Evolutionary conservation across 1,139 yeast genomes (phyloP).

Genomic region (Pneumocystis oryctolagi): DNA sequence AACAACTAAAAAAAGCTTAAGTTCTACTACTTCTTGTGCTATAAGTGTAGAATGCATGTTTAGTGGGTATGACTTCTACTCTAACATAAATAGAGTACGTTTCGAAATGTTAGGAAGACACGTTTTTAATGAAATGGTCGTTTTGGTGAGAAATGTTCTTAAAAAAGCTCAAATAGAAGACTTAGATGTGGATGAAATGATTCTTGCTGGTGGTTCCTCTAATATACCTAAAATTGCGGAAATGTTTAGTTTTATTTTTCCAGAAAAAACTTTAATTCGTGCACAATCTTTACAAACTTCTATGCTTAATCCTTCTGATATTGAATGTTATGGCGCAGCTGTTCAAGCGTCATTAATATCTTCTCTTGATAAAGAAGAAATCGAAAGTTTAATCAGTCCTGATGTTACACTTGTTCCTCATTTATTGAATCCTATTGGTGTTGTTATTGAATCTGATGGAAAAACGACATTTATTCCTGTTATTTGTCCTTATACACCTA

Average conservation of each 20-base stretch:
- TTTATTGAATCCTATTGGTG: slow-evolving; percentile 68
- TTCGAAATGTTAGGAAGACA: slow-evolving; percentile 77
- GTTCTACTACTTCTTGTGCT: slow-evolving; percentile 77
- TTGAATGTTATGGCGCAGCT: slow-evolving; percentile 90
- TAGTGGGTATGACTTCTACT: slow-evolving; percentile 85
- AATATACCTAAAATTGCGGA: slow-evolving; percentile 82
- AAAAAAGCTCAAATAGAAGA: slow-evolving; percentile 72
- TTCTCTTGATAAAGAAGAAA: slow-evolving; percentile 72
- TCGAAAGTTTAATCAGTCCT: slow-evolving; percentile 72
- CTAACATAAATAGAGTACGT: slow-evolving; percentile 85
- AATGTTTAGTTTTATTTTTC: slow-evolving; percentile 59
- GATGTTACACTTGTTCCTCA: slow-evolving; percentile 83
- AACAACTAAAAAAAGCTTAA: slow-evolving; percentile 76
- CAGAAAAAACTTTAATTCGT: slow-evolving; percentile 59
- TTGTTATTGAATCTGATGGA: slow-evolving; percentile 55
- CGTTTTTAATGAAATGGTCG: slow-evolving; percentile 58
- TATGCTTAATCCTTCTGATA: slow-evolving; percentile 78
- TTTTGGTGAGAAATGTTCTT: slow-evolving; percentile 60
- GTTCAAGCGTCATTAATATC: slow-evolving; percentile 85
- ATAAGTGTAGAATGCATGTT: slow-evolving; percentile 91
- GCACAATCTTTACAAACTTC: slow-evolving; percentile 67
- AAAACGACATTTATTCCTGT: slow-evolving; percentile 41
- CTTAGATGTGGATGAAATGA: slow-evolving; percentile 77
- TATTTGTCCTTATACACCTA: slow-evolving; percentile 71
- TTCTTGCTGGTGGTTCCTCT: slow-evolving; percentile 88